Base-by-base conservation (phyloP, 148 eudicot species). In the Dianthus caryophyllus region DNA sequence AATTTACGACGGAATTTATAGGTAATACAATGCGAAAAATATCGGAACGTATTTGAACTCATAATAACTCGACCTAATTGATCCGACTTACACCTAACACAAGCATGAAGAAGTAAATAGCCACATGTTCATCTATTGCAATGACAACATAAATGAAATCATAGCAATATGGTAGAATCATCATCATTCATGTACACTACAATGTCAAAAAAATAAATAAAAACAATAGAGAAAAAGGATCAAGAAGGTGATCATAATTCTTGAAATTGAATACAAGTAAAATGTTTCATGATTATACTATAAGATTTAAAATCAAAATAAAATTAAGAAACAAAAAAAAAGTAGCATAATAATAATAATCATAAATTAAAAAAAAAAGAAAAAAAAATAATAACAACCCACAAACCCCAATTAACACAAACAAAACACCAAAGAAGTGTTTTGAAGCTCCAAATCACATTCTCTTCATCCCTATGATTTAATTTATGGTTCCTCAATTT, bases 221-320 rank as follows among this genome's bases (percentile, higher is more conserved):
- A 25, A 13, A 59, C 22, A 50, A 17, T n/a, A 18, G 30, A 1
- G 21, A 5, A 4, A 6, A 18, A 22, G 8, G 9, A 25, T 51
- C 1, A 51, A 46, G 0, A 57, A 63, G 50, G 77, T 71, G 61
- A 65, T 53, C 62, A 33, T 73, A 74, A 76, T 53, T 76, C 75
- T 41, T 69, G 31, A 74, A 79, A 68, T 79, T 73, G 73, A 78
- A 82, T 83, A 81, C 87, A 82, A 48, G 71, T 75, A 77, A 33
- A 75, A 76, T 78, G 85, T 72, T 75, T 74, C 76, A 82, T 68
- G 73, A 82, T 75, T 82, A 74, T 79, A 77, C 79, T 76, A 80
- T 78, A 78, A 77, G 62, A 69, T 75, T 56, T 51, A 74, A 41
- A 75, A 75, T 69, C 25, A 49, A 65, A 75, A 74, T 64, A 33